Conservation (phyloP, 1,284 basidiomycete species). For the Leccinum fallax region DNA sequence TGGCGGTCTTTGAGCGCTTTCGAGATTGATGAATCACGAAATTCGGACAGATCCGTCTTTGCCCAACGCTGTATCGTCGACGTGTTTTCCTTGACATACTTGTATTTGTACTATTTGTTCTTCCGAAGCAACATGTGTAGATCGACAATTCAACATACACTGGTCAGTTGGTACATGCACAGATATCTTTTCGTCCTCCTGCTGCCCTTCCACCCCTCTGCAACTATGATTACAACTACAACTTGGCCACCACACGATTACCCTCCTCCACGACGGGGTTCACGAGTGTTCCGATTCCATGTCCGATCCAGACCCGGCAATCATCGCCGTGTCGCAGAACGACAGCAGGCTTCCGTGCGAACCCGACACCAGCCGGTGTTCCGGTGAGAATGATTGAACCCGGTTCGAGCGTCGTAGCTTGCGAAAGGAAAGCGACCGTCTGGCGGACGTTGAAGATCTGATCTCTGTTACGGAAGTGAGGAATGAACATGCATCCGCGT, state of each 20-base stretch:
- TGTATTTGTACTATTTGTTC: not conserved
- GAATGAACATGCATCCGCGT: not conserved
- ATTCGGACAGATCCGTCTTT: not conserved
- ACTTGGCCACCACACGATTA: conserved; percentile 11
- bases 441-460: conserved; percentile 75
- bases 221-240: conserved; percentile 1
- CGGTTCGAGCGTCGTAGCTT: conserved; percentile 83
- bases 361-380: conserved; percentile 79
- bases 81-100: not conserved
- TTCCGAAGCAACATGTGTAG: not conserved
- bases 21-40: conserved; percentile 10
- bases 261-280: conserved; percentile 74
- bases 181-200: not conserved
- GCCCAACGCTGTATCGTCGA: not conserved
- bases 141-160: not conserved
- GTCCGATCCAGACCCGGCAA: conserved; percentile 64
- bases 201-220: not conserved
- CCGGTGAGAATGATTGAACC: conserved; percentile 85
- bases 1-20: conserved; percentile 51
- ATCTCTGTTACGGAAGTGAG: conserved; percentile 44
- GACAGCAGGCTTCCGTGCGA: conserved; percentile 67
- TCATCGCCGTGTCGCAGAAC: conserved; percentile 80
- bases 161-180: not conserved
- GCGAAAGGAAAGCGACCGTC: conserved; percentile 79
- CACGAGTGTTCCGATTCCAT: conserved; percentile 71